Conservation (phyloP, 352 stramenopile genomes). For the Globisporangium echinulatum region DNA sequence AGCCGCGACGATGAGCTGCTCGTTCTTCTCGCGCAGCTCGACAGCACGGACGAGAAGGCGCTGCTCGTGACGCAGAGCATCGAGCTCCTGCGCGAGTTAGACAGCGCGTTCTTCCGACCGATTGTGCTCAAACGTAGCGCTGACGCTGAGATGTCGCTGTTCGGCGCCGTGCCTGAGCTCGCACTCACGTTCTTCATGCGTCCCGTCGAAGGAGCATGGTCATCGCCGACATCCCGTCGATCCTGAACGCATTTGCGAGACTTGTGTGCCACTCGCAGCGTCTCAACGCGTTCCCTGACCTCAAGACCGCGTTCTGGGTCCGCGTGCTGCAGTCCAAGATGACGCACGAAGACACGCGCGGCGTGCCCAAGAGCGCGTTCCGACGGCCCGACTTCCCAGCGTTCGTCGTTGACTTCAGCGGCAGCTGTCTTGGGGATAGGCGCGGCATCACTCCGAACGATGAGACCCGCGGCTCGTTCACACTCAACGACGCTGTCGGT, state of each 20-base stretch:
- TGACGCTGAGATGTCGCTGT: background rate
- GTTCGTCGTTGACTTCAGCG: slow-evolving; percentile 4
- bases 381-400: background rate
- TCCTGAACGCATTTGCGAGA: slow-evolving; percentile 1
- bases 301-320: slow-evolving; percentile 10
- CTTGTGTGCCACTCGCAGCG: slow-evolving; percentile 1
- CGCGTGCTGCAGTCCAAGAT: slow-evolving; percentile 3
- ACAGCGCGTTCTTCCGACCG: background rate
- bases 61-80: background rate
- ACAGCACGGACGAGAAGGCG: background rate
- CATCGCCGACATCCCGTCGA: background rate
- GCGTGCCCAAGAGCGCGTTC: background rate
- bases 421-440: too few relatives aligned
- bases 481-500: too few relatives aligned
- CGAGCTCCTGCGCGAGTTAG: background rate
- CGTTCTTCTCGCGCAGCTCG: too few relatives aligned
- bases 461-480: too few relatives aligned
- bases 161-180: background rate
- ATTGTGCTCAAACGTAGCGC: background rate
- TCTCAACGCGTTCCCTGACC: background rate
- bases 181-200: background rate
- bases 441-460: too few relatives aligned
- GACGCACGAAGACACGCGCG: background rate
- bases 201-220: background rate
- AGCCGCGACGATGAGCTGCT: too few relatives aligned